Evolutionary conservation across 345 rosid genomes (phyloP).

Genomic region (Pugionium dolabratum): DNA sequence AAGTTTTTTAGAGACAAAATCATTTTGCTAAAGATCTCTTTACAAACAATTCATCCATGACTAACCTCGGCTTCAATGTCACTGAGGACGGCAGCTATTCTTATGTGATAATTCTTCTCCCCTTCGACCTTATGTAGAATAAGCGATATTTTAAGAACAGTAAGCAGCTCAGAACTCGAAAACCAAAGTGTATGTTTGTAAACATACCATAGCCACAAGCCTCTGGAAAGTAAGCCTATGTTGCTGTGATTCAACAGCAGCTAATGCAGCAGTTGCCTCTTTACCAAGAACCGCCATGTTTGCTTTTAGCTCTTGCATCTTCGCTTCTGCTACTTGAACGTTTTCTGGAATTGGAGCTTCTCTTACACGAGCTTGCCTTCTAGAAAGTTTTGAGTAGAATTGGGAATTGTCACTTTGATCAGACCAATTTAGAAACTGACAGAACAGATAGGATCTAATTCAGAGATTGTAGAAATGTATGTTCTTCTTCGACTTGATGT

Average conservation of each 20-base stretch:
- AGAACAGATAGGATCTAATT: slow-evolving; percentile 35
- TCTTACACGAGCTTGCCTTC: slow-evolving; percentile 75
- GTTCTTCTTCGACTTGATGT: slow-evolving; percentile 18
- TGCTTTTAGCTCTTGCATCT: slow-evolving; percentile 78
- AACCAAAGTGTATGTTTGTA: not conserved
- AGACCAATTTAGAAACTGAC: slow-evolving; percentile 17
- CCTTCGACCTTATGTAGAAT: slow-evolving; percentile 74
- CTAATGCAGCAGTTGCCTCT: slow-evolving; percentile 95
- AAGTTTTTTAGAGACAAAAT: too few species aligned
- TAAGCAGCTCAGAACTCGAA: not conserved
- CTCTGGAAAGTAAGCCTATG: slow-evolving; percentile 88
- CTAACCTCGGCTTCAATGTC: slow-evolving; percentile 99
- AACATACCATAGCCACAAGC: slow-evolving; percentile 79
- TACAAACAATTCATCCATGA: not conserved
- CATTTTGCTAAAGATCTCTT: too few species aligned
- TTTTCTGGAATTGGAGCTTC: slow-evolving; percentile 91
- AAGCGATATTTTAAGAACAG: slow-evolving; percentile 1
- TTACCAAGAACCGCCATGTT: slow-evolving; percentile 97
- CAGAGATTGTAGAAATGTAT: slow-evolving; percentile 3
- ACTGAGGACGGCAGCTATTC: slow-evolving; percentile 86
- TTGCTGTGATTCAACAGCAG: slow-evolving; percentile 96
- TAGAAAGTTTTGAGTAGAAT: slow-evolving; percentile 38
- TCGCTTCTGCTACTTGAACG: slow-evolving; percentile 83
- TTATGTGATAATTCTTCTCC: slow-evolving; percentile 76
- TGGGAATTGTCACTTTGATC: not conserved